Evolutionary conservation across 495 filamentous ascomycete species (phyloP).

Genomic region (Trichoderma orchidacearum): DNA sequence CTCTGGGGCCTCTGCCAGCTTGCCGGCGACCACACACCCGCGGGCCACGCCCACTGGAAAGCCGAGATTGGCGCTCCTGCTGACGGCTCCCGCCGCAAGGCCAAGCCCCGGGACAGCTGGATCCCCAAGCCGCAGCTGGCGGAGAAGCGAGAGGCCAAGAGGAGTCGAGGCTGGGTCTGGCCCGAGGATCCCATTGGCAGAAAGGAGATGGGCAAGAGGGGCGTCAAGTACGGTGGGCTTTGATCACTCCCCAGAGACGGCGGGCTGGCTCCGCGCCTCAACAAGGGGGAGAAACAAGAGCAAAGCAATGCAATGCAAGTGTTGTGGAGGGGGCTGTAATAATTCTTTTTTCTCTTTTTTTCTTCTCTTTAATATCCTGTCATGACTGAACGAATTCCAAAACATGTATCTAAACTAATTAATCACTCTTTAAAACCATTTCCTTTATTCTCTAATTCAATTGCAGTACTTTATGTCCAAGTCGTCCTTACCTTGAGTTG

Average conservation of each 20-base stretch:
- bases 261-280: slow-evolving; percentile 5
- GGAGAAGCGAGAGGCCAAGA: slow-evolving; percentile 75
- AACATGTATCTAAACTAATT: background rate
- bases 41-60: slow-evolving; percentile 53
- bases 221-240: slow-evolving; percentile 33
- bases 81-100: slow-evolving; percentile 58
- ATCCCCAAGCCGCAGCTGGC: slow-evolving; percentile 72
- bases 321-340: background rate
- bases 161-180: slow-evolving; percentile 70
- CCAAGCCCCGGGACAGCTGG: slow-evolving; percentile 63
- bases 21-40: slow-evolving; percentile 56
- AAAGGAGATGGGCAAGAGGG: slow-evolving; percentile 44
- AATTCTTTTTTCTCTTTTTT: background rate
- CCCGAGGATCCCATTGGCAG: slow-evolving; percentile 52
- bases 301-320: background rate
- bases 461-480: background rate
- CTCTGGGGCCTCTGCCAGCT: slow-evolving; percentile 58
- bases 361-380: background rate
- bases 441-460: background rate
- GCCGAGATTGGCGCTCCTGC: slow-evolving; percentile 72
- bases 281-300: background rate
- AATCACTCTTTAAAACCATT: background rate
- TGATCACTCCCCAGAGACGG: too few relatives aligned
- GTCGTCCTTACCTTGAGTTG: too few relatives aligned
- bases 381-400: background rate